Evolutionary conservation across 345 rosid species (phyloP).

Genomic region (Abelmoschus esculentus): DNA sequence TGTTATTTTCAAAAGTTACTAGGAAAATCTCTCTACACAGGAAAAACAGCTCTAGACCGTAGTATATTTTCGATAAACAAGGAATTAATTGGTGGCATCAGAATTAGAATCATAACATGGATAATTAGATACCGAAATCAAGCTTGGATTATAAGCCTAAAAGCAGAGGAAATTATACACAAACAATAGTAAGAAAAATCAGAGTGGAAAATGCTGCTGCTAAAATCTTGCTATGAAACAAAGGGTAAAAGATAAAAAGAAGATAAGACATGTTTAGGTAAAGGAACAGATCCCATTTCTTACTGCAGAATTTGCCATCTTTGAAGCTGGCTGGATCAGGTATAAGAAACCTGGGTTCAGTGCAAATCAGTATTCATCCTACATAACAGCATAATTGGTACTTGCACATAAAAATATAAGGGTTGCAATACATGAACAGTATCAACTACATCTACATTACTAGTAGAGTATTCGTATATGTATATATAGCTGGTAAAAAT

Average conservation of each 20-base stretch:
- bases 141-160: too few species aligned
- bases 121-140: too few species aligned
- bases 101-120: too few species aligned
- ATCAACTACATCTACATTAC: not conserved
- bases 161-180: not conserved
- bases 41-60: too few species aligned
- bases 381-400: not conserved
- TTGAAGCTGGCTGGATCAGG: not conserved
- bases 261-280: not conserved
- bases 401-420: not conserved
- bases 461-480: not conserved
- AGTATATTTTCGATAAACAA: too few species aligned
- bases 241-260: not conserved
- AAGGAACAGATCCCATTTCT: not conserved
- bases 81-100: not conserved
- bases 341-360: not conserved
- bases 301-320: constrained; percentile 5
- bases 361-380: not conserved
- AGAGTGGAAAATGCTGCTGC: too few species aligned
- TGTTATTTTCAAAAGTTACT: not conserved
- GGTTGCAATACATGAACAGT: not conserved
- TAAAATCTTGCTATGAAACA: too few species aligned
- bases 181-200: not conserved
- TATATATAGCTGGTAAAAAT: not conserved
- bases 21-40: too few species aligned